phyloP scores from a whole-genome alignment of 495 filamentous ascomycete genomes.

The Choiromyces venosus region DNA sequence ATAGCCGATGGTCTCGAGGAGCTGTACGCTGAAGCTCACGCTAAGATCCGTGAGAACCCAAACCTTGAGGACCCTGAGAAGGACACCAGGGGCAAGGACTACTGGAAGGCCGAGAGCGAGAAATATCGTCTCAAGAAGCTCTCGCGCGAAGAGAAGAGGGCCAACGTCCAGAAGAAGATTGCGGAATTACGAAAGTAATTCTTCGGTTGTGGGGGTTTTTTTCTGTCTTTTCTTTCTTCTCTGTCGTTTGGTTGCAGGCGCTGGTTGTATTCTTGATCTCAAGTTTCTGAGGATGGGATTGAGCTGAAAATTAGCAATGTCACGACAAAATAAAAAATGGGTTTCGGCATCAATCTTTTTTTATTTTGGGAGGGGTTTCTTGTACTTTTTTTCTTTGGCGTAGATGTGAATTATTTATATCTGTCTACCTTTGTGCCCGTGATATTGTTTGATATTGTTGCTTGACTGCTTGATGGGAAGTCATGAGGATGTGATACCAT shows the following conservation, averaged over 20 bases:
- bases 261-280: not conserved
- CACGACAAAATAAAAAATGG: not conserved
- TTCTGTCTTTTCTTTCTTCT: conserved; percentile 2
- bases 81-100: conserved; percentile 86
- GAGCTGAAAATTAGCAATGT: not conserved
- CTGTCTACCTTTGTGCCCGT: not conserved
- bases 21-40: conserved; percentile 88
- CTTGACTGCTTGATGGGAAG: not conserved
- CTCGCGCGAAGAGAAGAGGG: conserved; percentile 69
- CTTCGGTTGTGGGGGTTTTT: conserved; percentile 1
- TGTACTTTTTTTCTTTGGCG: not conserved
- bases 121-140: conserved; percentile 77
- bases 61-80: conserved; percentile 86
- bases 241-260: not conserved
- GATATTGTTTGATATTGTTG: not conserved
- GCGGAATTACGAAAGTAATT: conserved; percentile 55
- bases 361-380: not conserved
- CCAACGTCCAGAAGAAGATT: conserved; percentile 83
- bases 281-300: not conserved
- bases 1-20: conserved; percentile 91
- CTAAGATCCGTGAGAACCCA: conserved; percentile 94
- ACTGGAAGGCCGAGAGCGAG: conserved; percentile 92
- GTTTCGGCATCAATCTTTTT: not conserved
- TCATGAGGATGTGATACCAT: not conserved
- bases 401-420: not conserved